These are phyloP conservation scores for Dothideomycetes sp. DNA, from an alignment of 2,329 filamentous ascomycete species.

Conservation along the genomic window DNA sequence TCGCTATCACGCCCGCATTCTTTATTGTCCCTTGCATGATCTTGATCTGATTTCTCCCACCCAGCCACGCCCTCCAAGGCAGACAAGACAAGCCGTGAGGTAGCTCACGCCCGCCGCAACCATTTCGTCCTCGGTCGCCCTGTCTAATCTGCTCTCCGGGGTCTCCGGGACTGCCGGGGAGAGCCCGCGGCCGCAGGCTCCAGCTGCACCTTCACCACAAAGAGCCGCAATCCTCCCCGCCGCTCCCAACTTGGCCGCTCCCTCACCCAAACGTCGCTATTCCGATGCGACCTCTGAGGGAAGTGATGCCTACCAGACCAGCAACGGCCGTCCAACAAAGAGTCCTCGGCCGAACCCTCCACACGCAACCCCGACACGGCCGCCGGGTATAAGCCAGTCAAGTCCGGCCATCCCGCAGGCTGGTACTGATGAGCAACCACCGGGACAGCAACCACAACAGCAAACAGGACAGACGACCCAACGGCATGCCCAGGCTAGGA, in stretches of 20 bases:
- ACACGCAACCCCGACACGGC: neutral
- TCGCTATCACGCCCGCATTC: neutral
- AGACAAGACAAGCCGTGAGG: conserved; percentile 5
- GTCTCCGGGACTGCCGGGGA: too few species aligned
- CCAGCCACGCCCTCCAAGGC: neutral
- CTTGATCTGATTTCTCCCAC: neutral
- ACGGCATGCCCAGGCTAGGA: conserved; percentile 23
- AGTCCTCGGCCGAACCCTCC: conserved; percentile 6
- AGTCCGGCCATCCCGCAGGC: neutral
- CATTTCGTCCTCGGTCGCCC: conserved; percentile 8
- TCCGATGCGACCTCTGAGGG: conserved; percentile 5
- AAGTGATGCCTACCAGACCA: conserved; percentile 3
- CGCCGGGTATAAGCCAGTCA: neutral
- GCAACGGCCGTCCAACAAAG: conserved; percentile 4
- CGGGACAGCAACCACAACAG: neutral
- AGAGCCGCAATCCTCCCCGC: neutral
- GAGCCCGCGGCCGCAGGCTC: neutral
- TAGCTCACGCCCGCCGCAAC: conserved; percentile 6
- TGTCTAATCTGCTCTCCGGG: conserved; percentile 8
- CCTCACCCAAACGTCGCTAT: conserved; percentile 7
- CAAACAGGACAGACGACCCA: neutral
- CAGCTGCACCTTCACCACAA: neutral
- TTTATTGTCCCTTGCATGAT: neutral
- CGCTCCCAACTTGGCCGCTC: neutral
- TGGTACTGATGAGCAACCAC: conserved; percentile 1